Evolutionary conservation across 768 basidiomycete species (phyloP).

Genomic region (Lactarius deliciosus): DNA sequence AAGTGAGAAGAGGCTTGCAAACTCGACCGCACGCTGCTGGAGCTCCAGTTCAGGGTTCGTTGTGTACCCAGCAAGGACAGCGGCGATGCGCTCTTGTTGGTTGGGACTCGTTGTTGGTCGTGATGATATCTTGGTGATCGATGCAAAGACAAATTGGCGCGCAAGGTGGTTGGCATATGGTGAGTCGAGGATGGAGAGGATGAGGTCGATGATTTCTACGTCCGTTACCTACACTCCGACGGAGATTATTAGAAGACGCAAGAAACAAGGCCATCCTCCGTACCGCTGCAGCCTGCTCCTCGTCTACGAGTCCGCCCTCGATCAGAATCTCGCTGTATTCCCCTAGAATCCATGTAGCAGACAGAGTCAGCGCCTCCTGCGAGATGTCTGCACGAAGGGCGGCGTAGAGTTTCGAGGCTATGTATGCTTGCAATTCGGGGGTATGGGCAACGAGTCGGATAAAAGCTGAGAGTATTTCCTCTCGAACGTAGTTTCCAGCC

Average conservation of each 20-base stretch:
- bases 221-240: constrained; percentile 58
- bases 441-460: constrained; percentile 96
- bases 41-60: constrained; percentile 91
- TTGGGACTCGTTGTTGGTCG: constrained; percentile 62
- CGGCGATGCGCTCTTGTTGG: constrained; percentile 78
- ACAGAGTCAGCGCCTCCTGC: constrained; percentile 91
- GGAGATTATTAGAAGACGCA: not conserved
- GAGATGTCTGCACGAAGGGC: constrained; percentile 90
- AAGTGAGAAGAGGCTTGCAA: constrained; percentile 77
- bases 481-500: constrained; percentile 98
- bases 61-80: constrained; percentile 76
- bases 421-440: constrained; percentile 94
- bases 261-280: constrained; percentile 30
- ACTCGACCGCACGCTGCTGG: constrained; percentile 96
- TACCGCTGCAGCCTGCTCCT: constrained; percentile 70
- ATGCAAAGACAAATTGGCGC: constrained; percentile 89
- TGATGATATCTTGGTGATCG: constrained; percentile 87
- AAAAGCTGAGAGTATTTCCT: constrained; percentile 93
- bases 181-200: constrained; percentile 85
- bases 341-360: constrained; percentile 93
- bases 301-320: constrained; percentile 79
- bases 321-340: constrained; percentile 93
- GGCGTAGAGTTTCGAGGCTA: constrained; percentile 84
- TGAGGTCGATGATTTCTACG: constrained; percentile 79
- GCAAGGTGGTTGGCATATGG: constrained; percentile 91